Percentiles rank a stretch among this genome's conserved stretches.
phyloP scores from a whole-genome alignment of 257 asterid species.

The Knoxia roxburghii region DNA sequence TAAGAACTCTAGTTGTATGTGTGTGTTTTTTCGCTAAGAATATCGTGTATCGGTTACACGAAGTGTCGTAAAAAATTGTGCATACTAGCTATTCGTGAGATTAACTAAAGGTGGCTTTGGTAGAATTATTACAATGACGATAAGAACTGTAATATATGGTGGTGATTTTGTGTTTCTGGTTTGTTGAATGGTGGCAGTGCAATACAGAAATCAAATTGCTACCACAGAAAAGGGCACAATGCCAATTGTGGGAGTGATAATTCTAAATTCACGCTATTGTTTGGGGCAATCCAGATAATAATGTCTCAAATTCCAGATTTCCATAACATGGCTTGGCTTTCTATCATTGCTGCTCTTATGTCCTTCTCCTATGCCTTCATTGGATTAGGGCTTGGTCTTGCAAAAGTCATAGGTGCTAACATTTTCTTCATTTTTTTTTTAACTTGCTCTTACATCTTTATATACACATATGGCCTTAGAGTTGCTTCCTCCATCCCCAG shows the following conservation, averaged over 20 bases:
- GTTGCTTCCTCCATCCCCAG: too few species aligned
- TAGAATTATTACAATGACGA: too few species aligned
- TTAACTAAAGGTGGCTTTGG: too few species aligned
- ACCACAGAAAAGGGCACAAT: slow-evolving; percentile 52
- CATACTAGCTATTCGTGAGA: too few species aligned
- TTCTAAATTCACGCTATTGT: slow-evolving; percentile 43
- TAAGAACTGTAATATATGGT: too few species aligned
- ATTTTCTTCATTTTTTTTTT: not conserved
- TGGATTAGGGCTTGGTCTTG: slow-evolving; percentile 67
- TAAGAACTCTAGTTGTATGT: too few species aligned
- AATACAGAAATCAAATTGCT: slow-evolving; percentile 65
- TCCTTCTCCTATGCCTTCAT: slow-evolving; percentile 57
- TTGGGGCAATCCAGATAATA: slow-evolving; percentile 52
- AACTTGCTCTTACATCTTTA: not conserved
- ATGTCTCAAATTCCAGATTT: slow-evolving; percentile 71
- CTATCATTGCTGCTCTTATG: slow-evolving; percentile 66
- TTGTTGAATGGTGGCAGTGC: slow-evolving; percentile 44
- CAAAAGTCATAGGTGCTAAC: slow-evolving; percentile 54
- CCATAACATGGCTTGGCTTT: slow-evolving; percentile 59
- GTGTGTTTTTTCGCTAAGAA: too few species aligned
- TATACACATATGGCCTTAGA: not conserved
- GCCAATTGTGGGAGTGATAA: slow-evolving; percentile 40
- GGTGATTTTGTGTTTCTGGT: not conserved
- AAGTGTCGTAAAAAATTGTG: too few species aligned
- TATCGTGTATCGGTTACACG: too few species aligned